A percentile compares a stretch with the other conserved stretches of the same genome.
phyloP scores from a whole-genome alignment of 257 asterid genomes.

The Salvia splendens region DNA sequence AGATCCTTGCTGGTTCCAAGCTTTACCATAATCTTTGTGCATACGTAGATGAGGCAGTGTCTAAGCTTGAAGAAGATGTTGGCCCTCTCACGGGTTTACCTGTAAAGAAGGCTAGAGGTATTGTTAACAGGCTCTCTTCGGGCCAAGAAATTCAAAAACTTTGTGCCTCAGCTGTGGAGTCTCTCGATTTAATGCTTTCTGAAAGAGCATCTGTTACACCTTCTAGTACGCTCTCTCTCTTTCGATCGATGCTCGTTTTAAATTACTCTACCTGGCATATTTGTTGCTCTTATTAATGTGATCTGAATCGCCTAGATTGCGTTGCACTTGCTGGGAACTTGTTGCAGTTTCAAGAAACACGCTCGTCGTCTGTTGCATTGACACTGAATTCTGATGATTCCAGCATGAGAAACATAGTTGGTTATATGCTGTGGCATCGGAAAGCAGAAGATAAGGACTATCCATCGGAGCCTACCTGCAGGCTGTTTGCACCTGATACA shows the following conservation, averaged over 20 bases:
- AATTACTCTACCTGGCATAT: not conserved
- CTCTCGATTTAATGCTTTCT: slow-evolving; percentile 57
- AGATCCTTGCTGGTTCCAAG: slow-evolving; percentile 68
- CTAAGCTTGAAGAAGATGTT: slow-evolving; percentile 76
- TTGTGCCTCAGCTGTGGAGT: slow-evolving; percentile 68
- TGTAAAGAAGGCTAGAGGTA: slow-evolving; percentile 91
- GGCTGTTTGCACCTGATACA: slow-evolving; percentile 51
- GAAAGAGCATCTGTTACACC: slow-evolving; percentile 40
- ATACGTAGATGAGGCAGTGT: slow-evolving; percentile 60
- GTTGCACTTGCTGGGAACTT: slow-evolving; percentile 41
- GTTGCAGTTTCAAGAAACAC: slow-evolving; percentile 54
- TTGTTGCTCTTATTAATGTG: slow-evolving; percentile 6
- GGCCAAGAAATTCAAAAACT: slow-evolving; percentile 83
- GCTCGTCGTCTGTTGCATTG: slow-evolving; percentile 42
- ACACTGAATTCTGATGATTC: slow-evolving; percentile 34
- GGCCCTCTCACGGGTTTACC: slow-evolving; percentile 94
- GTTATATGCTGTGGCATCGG: slow-evolving; percentile 70
- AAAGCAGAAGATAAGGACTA: slow-evolving; percentile 56
- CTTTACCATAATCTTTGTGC: slow-evolving; percentile 49
- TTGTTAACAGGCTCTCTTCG: slow-evolving; percentile 88
- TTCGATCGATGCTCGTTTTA: not conserved
- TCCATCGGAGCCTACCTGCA: slow-evolving; percentile 64
- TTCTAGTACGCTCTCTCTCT: slow-evolving; percentile 44
- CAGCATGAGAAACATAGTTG: slow-evolving; percentile 27
- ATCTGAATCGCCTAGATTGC: slow-evolving; percentile 47